A percentile compares a stretch with the other conserved stretches of the same genome.
Conservation (phyloP, 768 basidiomycete species). For the Lactarius sp. region DNA sequence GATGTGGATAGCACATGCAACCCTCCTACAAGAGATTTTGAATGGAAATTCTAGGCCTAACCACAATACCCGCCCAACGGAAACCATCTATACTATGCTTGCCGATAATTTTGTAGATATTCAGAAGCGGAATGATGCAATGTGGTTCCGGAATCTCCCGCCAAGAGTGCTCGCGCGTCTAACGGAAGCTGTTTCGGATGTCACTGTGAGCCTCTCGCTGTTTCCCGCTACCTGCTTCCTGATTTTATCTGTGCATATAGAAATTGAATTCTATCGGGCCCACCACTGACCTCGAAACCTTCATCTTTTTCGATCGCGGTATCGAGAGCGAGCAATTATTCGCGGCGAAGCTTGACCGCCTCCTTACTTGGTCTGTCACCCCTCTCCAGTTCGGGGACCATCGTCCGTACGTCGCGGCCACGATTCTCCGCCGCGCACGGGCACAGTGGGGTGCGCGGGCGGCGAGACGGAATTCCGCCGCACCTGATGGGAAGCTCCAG, state of each 20-base stretch:
- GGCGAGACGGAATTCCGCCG: slow-evolving; percentile 52
- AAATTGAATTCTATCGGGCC: slow-evolving; percentile 72
- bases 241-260: slow-evolving; percentile 34
- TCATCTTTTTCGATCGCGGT: slow-evolving; percentile 54
- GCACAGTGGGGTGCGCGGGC: slow-evolving; percentile 59
- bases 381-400: slow-evolving; percentile 80
- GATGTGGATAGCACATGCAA: slow-evolving; percentile 54
- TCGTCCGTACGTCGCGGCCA: slow-evolving; percentile 67
- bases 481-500: slow-evolving; percentile 62
- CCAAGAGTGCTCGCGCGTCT: slow-evolving; percentile 54
- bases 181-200: slow-evolving; percentile 54
- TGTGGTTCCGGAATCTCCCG: slow-evolving; percentile 66
- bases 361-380: slow-evolving; percentile 79
- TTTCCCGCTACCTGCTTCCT: not conserved
- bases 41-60: slow-evolving; percentile 36
- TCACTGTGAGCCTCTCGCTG: slow-evolving; percentile 35
- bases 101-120: slow-evolving; percentile 63
- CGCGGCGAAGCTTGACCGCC: slow-evolving; percentile 62
- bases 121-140: slow-evolving; percentile 71
- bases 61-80: slow-evolving; percentile 23
- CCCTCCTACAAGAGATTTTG: slow-evolving; percentile 45
- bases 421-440: slow-evolving; percentile 60
- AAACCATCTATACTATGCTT: slow-evolving; percentile 42
- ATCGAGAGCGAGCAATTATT: slow-evolving; percentile 37
- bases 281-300: slow-evolving; percentile 52